A percentile compares a stretch with the other conserved stretches of the same genome.
Conservation (phyloP, 768 basidiomycete genomes). For the Tylopilus vinaceipallidus region DNA sequence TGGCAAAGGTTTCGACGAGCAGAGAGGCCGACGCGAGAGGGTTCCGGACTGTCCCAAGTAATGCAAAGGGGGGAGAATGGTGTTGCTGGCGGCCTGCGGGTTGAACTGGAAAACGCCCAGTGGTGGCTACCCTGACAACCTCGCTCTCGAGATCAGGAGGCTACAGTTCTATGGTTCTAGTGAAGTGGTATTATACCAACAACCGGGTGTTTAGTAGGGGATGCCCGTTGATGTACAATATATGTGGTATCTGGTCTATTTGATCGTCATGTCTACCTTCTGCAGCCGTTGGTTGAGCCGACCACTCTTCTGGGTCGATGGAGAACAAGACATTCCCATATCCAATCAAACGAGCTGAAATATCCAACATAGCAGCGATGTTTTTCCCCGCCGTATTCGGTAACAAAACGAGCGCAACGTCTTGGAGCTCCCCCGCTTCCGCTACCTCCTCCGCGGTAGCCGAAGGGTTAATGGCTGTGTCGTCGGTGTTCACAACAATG, state of each 20-base stretch:
- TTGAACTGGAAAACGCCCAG: too few species aligned
- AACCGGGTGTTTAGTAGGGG: slow-evolving; percentile 75
- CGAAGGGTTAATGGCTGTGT: slow-evolving; percentile 62
- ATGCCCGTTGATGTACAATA: slow-evolving; percentile 76
- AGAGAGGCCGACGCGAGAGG: too few species aligned
- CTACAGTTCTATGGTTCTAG: background rate
- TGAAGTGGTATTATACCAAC: slow-evolving; percentile 42
- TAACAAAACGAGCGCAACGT: slow-evolving; percentile 60
- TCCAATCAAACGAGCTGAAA: slow-evolving; percentile 42
- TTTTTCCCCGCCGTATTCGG: slow-evolving; percentile 49
- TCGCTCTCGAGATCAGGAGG: too few species aligned
- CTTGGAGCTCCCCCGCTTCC: slow-evolving; percentile 55
- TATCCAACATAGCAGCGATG: slow-evolving; percentile 55
- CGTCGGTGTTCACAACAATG: slow-evolving; percentile 68
- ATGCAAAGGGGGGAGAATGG: too few species aligned
- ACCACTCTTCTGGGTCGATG: slow-evolving; percentile 40
- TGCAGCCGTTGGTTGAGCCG: slow-evolving; percentile 21
- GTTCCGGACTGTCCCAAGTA: too few species aligned
- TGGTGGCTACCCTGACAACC: too few species aligned
- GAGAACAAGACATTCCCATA: slow-evolving; percentile 51
- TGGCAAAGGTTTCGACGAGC: too few species aligned
- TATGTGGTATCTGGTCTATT: slow-evolving; percentile 39
- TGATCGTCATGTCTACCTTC: slow-evolving; percentile 20
- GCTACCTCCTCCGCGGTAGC: slow-evolving; percentile 54
- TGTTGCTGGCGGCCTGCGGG: too few species aligned